Percentiles rank a stretch among this genome's conserved stretches.
These are phyloP conservation scores for Stevia rebaudiana DNA, from an alignment of 140 eudicot species.

Conservation along the genomic window DNA sequence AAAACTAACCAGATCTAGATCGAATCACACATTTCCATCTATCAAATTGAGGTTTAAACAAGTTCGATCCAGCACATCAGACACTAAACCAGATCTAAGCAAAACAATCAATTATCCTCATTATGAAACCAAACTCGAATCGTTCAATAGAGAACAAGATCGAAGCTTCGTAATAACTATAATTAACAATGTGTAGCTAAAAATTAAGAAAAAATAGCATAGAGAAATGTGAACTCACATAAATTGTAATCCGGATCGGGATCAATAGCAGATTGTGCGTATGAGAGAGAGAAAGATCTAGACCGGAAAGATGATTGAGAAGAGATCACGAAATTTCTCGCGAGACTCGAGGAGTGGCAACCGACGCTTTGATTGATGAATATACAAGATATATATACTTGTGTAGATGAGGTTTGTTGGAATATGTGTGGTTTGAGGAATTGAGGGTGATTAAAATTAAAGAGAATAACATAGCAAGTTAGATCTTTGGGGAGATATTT, in stretches of 20 bases:
- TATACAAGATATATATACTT: neutral
- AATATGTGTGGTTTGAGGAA: neutral
- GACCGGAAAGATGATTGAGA: constrained; percentile 28
- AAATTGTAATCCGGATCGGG: constrained; percentile 20
- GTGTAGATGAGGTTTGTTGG: constrained; percentile 11
- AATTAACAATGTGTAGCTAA: neutral
- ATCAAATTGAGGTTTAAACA: constrained; percentile 8
- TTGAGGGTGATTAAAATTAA: neutral
- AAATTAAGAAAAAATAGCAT: constrained; percentile 5
- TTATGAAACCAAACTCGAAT: constrained; percentile 3
- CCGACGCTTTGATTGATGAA: constrained; percentile 24
- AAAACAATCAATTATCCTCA: neutral
- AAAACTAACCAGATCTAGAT: constrained; percentile 26
- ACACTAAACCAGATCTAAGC: constrained; percentile 22
- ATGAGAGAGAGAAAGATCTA: constrained; percentile 15
- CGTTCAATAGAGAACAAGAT: constrained; percentile 2
- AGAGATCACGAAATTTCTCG: constrained; percentile 20
- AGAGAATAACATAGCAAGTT: neutral
- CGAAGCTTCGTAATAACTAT: neutral
- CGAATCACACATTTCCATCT: constrained; percentile 12
- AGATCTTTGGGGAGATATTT: too few relatives aligned
- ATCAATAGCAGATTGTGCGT: constrained; percentile 27
- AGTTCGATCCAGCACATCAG: constrained; percentile 25
- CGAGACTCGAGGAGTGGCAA: constrained; percentile 30
- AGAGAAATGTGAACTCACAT: constrained; percentile 24